These are phyloP conservation scores for Toxicodendron radicans DNA, from an alignment of 345 rosid genomes.

Conservation along the genomic window DNA sequence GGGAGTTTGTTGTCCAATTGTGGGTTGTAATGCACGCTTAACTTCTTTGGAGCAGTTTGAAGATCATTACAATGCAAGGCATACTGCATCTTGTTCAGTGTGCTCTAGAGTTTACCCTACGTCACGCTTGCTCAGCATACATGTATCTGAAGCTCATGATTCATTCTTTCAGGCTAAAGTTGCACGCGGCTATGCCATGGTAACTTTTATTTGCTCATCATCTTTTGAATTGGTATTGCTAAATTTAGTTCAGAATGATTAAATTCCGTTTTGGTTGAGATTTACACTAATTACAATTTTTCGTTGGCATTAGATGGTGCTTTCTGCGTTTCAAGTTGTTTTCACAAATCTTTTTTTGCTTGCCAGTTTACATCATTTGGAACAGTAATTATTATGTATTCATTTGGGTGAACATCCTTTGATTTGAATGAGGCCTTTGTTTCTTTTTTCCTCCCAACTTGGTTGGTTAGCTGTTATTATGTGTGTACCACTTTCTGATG, in stretches of 20 bases:
- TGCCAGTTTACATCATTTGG: no score
- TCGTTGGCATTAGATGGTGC: constrained; percentile 6
- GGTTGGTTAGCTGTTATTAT: neutral
- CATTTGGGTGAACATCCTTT: no score
- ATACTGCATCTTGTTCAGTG: constrained; percentile 88
- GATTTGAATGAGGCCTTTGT: neutral
- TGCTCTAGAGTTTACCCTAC: constrained; percentile 90
- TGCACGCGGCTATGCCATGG: constrained; percentile 85
- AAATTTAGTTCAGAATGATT: neutral
- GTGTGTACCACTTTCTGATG: neutral
- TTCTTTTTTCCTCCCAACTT: neutral
- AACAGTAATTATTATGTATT: no score
- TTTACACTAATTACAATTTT: neutral
- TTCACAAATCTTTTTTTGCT: neutral
- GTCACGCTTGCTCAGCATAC: constrained; percentile 74
- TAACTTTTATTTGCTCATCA: constrained; percentile 28
- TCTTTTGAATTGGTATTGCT: neutral
- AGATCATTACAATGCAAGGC: constrained; percentile 83
- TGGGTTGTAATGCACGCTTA: constrained; percentile 68
- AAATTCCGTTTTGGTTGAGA: neutral
- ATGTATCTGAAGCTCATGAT: constrained; percentile 89
- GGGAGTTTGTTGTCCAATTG: constrained; percentile 76
- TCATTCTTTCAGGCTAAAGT: constrained; percentile 97
- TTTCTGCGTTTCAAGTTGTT: neutral
- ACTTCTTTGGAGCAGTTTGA: constrained; percentile 74